phyloP scores from a whole-genome alignment of 2,329 filamentous ascomycete species.

The Monosporascus cannonballus region DNA sequence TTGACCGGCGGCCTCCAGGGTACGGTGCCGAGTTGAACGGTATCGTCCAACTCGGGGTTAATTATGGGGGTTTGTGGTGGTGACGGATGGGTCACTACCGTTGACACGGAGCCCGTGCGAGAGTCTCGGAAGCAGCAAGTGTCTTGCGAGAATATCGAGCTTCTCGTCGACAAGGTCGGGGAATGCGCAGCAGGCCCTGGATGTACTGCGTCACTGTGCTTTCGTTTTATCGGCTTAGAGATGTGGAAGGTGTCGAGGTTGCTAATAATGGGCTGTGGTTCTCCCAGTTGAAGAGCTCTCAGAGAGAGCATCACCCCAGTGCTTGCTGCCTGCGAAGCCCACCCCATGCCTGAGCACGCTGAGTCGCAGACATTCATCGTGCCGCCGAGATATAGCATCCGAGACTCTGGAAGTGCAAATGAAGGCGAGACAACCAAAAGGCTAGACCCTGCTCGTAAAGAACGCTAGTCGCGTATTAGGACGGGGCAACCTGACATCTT shows the following conservation, averaged over 20 bases:
- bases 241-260: background rate
- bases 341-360: background rate
- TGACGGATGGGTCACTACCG: conserved; percentile 8
- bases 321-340: background rate
- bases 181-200: conserved; percentile 9
- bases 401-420: background rate
- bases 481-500: conserved; percentile 8
- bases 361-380: background rate
- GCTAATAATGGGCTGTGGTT: conserved; percentile 4
- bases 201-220: background rate
- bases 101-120: conserved; percentile 7
- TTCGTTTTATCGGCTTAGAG: conserved; percentile 1
- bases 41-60: conserved; percentile 11
- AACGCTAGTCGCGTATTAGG: background rate
- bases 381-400: background rate
- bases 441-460: background rate
- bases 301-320: conserved; percentile 3
- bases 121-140: conserved; percentile 1
- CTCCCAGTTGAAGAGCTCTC: conserved; percentile 3
- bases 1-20: background rate
- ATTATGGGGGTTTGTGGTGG: conserved; percentile 12
- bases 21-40: conserved; percentile 1
- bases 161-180: conserved; percentile 10
- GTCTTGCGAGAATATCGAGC: conserved; percentile 13
- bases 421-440: background rate